Conservation (phyloP, 768 basidiomycete species). For the Boletus rubropictus region DNA sequence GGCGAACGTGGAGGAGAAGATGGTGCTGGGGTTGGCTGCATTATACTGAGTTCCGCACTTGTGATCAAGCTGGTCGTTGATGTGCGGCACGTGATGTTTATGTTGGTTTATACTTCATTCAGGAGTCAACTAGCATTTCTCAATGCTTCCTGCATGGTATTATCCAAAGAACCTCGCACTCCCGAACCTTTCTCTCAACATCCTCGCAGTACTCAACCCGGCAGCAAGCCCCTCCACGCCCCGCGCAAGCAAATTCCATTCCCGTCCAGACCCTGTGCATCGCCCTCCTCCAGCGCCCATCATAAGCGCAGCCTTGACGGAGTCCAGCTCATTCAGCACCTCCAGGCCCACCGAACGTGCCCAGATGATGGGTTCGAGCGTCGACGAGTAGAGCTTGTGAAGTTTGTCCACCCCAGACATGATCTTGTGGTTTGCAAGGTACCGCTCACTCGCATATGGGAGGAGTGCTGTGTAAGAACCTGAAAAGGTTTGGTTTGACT, state of each 20-base stretch:
- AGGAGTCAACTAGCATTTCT: background rate
- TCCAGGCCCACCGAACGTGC: constrained; percentile 83
- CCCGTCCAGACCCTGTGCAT: constrained; percentile 28
- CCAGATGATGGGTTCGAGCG: constrained; percentile 72
- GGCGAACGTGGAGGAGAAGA: constrained; percentile 53
- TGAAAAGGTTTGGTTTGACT: constrained; percentile 22
- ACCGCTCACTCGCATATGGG: constrained; percentile 76
- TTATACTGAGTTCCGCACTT: constrained; percentile 21
- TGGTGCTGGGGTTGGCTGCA: constrained; percentile 67
- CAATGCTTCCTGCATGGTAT: background rate
- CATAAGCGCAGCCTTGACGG: constrained; percentile 82
- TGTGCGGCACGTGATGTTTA: constrained; percentile 20
- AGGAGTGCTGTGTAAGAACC: constrained; percentile 71
- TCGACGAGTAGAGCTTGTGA: constrained; percentile 76
- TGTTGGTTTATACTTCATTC: constrained; percentile 4
- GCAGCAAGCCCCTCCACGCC: constrained; percentile 42
- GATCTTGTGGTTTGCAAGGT: constrained; percentile 79
- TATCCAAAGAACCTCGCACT: constrained; percentile 1
- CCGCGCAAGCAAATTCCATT: constrained; percentile 32
- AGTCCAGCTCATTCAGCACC: constrained; percentile 82
- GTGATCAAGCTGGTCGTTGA: background rate
- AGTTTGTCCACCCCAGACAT: constrained; percentile 86
- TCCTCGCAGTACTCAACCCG: constrained; percentile 30
- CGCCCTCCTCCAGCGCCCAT: constrained; percentile 56
- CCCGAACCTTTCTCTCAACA: constrained; percentile 22